These are phyloP conservation scores for Plectranthus barbatus DNA, from an alignment of 257 asterid genomes.

Conservation along the genomic window DNA sequence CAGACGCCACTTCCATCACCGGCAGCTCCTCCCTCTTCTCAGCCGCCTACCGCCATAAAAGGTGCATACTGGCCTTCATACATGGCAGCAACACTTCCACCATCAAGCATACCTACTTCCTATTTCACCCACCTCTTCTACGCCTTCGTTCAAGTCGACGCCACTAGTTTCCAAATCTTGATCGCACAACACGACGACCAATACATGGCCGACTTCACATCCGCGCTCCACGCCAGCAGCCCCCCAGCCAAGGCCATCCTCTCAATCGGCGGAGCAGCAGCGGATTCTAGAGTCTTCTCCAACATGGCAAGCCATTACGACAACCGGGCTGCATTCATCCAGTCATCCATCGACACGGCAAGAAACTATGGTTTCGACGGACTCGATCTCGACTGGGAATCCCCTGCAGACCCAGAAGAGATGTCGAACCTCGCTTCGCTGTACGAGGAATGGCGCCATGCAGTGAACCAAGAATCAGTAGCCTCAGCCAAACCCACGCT, in stretches of 20 bases:
- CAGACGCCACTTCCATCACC: neutral
- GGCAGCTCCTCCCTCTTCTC: neutral
- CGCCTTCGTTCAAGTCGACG: conserved; percentile 37
- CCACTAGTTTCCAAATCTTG: conserved; percentile 27
- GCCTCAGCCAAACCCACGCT: conserved; percentile 25
- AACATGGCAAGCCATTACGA: conserved; percentile 21
- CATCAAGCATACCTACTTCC: conserved; percentile 32
- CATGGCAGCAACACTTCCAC: conserved; percentile 25
- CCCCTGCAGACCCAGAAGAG: conserved; percentile 29
- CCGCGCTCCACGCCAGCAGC: conserved; percentile 25
- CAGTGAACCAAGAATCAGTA: conserved; percentile 22
- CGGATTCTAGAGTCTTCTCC: conserved; percentile 18
- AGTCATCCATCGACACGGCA: conserved; percentile 37
- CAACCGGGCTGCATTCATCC: conserved; percentile 40
- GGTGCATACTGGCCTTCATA: conserved; percentile 46
- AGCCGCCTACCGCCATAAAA: conserved; percentile 13
- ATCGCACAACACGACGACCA: conserved; percentile 30
- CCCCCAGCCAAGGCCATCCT: conserved; percentile 30
- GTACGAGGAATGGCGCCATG: conserved; percentile 30
- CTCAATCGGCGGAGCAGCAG: conserved; percentile 53
- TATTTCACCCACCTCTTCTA: conserved; percentile 51
- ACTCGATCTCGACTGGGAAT: conserved; percentile 67
- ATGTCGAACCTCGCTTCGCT: conserved; percentile 43
- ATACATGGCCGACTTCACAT: conserved; percentile 33
- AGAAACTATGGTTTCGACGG: conserved; percentile 41